phyloP scores from a whole-genome alignment of 805 yeast species.

The Hanseniaspora occidentalis region DNA sequence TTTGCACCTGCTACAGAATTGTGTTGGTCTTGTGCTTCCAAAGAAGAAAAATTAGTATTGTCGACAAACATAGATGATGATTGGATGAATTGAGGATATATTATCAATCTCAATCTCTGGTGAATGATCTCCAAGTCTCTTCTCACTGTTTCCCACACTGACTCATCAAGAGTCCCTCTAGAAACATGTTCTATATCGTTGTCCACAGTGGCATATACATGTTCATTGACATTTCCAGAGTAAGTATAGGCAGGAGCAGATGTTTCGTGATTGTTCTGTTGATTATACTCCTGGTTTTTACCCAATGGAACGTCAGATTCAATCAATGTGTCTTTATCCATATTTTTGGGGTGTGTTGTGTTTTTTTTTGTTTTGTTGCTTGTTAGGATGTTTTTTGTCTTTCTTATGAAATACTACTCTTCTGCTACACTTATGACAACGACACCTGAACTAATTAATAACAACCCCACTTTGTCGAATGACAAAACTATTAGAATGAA shows the following conservation, averaged over 20 bases:
- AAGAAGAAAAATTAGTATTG: no score
- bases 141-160: constrained; percentile 17
- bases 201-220: not conserved
- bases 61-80: constrained; percentile 4
- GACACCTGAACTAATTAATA: no score
- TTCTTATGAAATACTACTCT: not conserved
- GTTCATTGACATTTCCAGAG: not conserved
- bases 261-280: not conserved
- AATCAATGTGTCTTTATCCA: constrained; percentile 5
- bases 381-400: not conserved
- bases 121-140: constrained; percentile 22
- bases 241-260: not conserved
- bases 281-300: constrained; percentile 4
- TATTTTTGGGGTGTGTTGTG: not conserved
- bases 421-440: no score
- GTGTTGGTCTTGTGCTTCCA: not conserved
- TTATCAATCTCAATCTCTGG: constrained; percentile 20
- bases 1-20: not conserved
- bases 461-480: no score
- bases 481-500: no score
- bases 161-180: constrained; percentile 25
- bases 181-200: not conserved
- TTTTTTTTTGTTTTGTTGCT: not conserved
- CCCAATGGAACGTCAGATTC: constrained; percentile 3
- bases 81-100: constrained; percentile 18